These are phyloP conservation scores for Chaetomium globosum DNA, from an alignment of 2,329 filamentous ascomycete species.

Conservation along the genomic window DNA sequence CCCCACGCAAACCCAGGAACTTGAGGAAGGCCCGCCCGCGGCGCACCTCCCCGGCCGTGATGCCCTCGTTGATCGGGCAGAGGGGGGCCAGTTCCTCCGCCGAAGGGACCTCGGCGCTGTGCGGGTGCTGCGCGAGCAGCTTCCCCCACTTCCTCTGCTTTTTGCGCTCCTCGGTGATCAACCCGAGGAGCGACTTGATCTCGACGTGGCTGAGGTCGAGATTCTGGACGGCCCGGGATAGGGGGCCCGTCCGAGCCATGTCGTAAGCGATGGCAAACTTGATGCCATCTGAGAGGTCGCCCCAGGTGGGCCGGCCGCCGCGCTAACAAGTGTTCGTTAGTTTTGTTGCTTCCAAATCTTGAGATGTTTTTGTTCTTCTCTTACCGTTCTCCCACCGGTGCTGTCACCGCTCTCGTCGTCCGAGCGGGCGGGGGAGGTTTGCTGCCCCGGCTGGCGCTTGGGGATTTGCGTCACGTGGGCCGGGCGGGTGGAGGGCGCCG, in stretches of 20 bases:
- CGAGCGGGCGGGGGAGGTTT: not conserved
- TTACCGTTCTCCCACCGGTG: not conserved
- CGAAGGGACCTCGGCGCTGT: not conserved
- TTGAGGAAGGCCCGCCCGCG: slow-evolving; percentile 25
- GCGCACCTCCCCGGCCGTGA: slow-evolving; percentile 22
- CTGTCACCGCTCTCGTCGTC: not conserved
- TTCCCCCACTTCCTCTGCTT: slow-evolving; percentile 6
- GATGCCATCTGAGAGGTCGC: slow-evolving; percentile 31
- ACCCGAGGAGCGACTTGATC: slow-evolving; percentile 24
- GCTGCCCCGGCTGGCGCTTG: not conserved
- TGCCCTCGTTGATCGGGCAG: slow-evolving; percentile 21
- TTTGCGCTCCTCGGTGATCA: slow-evolving; percentile 27
- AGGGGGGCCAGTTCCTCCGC: not conserved
- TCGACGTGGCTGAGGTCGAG: slow-evolving; percentile 31
- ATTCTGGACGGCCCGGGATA: slow-evolving; percentile 18
- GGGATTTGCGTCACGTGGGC: slow-evolving; percentile 17
- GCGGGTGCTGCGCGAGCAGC: not conserved
- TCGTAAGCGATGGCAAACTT: slow-evolving; percentile 35
- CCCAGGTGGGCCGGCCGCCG: slow-evolving; percentile 27
- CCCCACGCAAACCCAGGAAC: slow-evolving; percentile 21
- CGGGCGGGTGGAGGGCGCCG: slow-evolving; percentile 7
- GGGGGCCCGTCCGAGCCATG: slow-evolving; percentile 24
- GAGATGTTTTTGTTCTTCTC: not conserved
- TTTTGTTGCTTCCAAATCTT: not conserved
- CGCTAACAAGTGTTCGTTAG: slow-evolving; percentile 9